A percentile compares a stretch with the other conserved stretches of the same genome.
Conservation (phyloP, 805 yeast species). For the Nakazawaea molendinolei region DNA sequence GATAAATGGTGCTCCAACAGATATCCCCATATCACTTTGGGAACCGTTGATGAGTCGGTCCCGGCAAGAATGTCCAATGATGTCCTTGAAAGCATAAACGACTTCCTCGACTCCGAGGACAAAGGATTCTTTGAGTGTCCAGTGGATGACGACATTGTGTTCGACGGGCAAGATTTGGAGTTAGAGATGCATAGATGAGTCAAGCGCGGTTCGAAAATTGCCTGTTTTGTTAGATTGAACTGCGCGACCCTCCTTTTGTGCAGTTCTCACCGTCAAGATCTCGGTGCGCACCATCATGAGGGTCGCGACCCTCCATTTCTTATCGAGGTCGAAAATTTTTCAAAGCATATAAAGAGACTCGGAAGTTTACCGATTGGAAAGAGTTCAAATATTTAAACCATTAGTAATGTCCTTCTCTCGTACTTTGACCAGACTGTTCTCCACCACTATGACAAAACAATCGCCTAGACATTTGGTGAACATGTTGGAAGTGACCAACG, state of each 20-base stretch:
- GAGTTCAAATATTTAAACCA: neutral
- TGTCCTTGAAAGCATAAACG: constrained; percentile 21
- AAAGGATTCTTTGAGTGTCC: neutral
- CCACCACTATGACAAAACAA: constrained; percentile 13
- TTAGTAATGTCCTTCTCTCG: neutral
- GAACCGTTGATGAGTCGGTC: constrained; percentile 38
- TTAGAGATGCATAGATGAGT: constrained; percentile 27
- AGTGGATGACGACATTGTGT: constrained; percentile 2
- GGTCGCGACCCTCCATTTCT: neutral
- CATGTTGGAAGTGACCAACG: constrained; percentile 67
- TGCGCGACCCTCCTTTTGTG: constrained; percentile 9
- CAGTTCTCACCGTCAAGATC: neutral
- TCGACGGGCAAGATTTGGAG: constrained; percentile 26
- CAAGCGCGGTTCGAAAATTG: constrained; percentile 11
- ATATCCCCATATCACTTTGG: constrained; percentile 69
- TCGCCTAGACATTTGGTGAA: constrained; percentile 68
- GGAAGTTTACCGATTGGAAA: neutral
- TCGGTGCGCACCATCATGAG: neutral
- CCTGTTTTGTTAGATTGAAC: constrained; percentile 5
- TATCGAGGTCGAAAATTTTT: constrained; percentile 2
- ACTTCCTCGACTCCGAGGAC: constrained; percentile 13
- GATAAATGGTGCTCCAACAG: constrained; percentile 31
- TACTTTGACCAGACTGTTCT: constrained; percentile 17
- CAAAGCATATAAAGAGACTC: neutral
- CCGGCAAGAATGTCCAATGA: constrained; percentile 49